Base-by-base conservation (phyloP, 768 basidiomycete species). In the Pholiota molesta region DNA sequence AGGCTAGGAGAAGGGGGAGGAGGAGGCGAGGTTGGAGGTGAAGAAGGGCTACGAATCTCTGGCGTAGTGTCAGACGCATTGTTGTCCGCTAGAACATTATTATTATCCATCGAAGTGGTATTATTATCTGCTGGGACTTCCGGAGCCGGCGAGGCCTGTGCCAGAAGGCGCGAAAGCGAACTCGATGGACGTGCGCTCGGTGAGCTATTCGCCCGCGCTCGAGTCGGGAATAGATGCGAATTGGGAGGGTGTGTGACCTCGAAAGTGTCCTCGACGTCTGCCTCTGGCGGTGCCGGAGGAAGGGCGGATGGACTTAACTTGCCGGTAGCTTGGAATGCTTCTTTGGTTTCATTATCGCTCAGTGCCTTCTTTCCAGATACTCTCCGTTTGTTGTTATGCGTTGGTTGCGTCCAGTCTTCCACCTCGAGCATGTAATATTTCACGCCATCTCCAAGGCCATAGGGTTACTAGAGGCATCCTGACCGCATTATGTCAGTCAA, bases 351-450 rank as follows among this genome's bases (percentile, higher is more conserved):
- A 62, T 72, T 83, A 83, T 49, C 47, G 16, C 76, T 68, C 17
- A 81, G 76, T 17, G 77, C 69, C 68, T 87, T 90, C 69, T 81
- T 83, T 9, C 81, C 80, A 8, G 79, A 80, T 33, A 76, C 73
- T 53, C 84, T 81, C 51, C 88, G 84, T 72, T 89, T 90, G 60
- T 84, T 85, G 10, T 31, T 54, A 39, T 84, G 83, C 52, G 80
- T 83, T 1, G 89, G 86, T 67, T 93, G 90, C 1, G 91, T 93
- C 94, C 94, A 97, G 67, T 94, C 92, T 72, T 97, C 94, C 21
- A 95, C 94, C 75, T 95, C 91, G 19, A 96, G 85, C 87, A 94
- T 90, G 73, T 93, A 95, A 67, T 92, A 96, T 76, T 96, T 96
- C 62, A 94, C 88, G 29, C 95, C 94, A 64, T 94, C 89, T 1